Conservation (phyloP, 345 rosid genomes). For the Camelina hispida region DNA sequence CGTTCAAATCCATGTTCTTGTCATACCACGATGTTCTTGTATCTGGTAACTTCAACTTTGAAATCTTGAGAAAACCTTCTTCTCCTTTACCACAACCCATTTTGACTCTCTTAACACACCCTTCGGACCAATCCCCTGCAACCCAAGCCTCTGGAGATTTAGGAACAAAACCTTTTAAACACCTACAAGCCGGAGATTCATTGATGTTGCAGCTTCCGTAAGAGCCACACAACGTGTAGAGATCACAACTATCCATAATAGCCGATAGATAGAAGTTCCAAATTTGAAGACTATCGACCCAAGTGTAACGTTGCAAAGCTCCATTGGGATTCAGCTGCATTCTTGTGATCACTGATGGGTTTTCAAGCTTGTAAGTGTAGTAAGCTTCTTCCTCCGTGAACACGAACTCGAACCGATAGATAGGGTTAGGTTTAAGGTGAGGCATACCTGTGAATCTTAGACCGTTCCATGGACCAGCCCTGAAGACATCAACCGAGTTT, state of each 20-base stretch:
- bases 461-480: slow-evolving; percentile 91
- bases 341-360: slow-evolving; percentile 55
- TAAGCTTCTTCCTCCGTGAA: slow-evolving; percentile 42
- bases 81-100: slow-evolving; percentile 53
- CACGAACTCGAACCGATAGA: slow-evolving; percentile 57
- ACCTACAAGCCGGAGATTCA: slow-evolving; percentile 78
- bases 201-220: slow-evolving; percentile 78
- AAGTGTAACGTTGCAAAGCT: slow-evolving; percentile 56
- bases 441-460: slow-evolving; percentile 48
- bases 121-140: slow-evolving; percentile 66
- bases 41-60: slow-evolving; percentile 75
- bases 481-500: slow-evolving; percentile 36
- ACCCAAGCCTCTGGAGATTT: slow-evolving; percentile 60
- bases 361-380: slow-evolving; percentile 46
- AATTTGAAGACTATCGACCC: slow-evolving; percentile 53
- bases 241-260: slow-evolving; percentile 85
- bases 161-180: slow-evolving; percentile 69
- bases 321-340: slow-evolving; percentile 58
- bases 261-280: slow-evolving; percentile 85
- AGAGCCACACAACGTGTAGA: slow-evolving; percentile 66
- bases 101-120: slow-evolving; percentile 64
- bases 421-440: slow-evolving; percentile 38
- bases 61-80: slow-evolving; percentile 61
- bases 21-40: slow-evolving; percentile 55
- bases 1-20: slow-evolving; percentile 37